phyloP scores from a whole-genome alignment of 2,329 filamentous ascomycete genomes.

The Amauroascus verrucosus region DNA sequence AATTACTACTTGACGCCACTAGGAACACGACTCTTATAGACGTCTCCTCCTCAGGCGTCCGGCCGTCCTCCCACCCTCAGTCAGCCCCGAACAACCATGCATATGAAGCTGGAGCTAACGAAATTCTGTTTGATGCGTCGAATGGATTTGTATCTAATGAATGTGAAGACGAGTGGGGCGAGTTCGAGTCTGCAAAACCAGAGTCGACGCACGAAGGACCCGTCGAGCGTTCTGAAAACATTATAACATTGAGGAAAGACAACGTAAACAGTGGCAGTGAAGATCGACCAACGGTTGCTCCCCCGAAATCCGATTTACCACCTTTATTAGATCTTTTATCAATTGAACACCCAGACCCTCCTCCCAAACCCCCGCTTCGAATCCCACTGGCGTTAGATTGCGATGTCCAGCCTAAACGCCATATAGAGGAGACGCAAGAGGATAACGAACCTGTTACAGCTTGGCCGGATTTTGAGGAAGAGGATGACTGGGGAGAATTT shows the following conservation, averaged over 20 bases:
- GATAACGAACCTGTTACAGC: constrained; percentile 1
- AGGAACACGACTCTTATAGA: constrained; percentile 4
- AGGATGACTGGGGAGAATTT: constrained; percentile 48
- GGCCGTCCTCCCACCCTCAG: background rate
- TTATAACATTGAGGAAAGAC: background rate
- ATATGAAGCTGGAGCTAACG: constrained; percentile 17
- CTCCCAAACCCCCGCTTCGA: background rate
- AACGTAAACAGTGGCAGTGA: background rate
- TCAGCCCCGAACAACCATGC: background rate
- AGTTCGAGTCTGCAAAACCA: constrained; percentile 32
- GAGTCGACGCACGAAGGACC: constrained; percentile 12
- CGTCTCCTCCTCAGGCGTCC: constrained; percentile 1
- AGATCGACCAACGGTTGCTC: background rate
- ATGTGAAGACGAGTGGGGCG: constrained; percentile 38
- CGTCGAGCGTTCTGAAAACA: background rate
- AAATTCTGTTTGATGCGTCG: constrained; percentile 56
- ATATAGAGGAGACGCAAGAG: background rate
- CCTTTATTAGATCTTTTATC: constrained; percentile 12
- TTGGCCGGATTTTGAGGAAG: constrained; percentile 25
- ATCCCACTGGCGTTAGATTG: background rate
- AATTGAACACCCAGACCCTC: constrained; percentile 12
- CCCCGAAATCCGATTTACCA: background rate
- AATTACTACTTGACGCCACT: background rate
- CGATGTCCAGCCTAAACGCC: background rate
- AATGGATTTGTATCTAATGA: constrained; percentile 23